phyloP scores from a whole-genome alignment of 306 rosid species.

The Vigna radiata region DNA sequence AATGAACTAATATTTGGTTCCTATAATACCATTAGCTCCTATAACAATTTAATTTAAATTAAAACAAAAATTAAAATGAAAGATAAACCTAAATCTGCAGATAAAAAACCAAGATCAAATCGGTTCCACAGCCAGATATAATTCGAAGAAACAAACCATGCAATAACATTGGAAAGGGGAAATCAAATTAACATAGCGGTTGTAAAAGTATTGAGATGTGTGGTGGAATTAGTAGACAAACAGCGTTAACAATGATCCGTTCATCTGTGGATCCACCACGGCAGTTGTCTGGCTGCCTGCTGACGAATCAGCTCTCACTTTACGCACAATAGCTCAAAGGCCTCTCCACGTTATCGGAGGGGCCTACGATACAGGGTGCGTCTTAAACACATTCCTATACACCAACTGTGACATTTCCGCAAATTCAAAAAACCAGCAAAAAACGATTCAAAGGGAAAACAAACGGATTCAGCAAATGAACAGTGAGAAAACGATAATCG shows the following conservation, averaged over 20 bases:
- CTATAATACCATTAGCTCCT: too few relatives aligned
- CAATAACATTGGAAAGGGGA: not conserved
- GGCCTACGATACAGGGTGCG: constrained; percentile 49
- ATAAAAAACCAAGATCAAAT: not conserved
- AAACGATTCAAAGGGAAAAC: not conserved
- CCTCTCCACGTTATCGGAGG: constrained; percentile 36
- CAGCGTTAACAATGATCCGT: constrained; percentile 19
- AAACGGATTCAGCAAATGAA: too few relatives aligned
- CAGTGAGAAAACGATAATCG: too few relatives aligned
- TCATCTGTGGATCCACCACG: constrained; percentile 58
- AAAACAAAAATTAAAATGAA: too few relatives aligned
- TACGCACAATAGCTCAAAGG: constrained; percentile 47
- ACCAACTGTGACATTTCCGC: not conserved
- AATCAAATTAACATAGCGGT: not conserved
- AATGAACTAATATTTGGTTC: too few relatives aligned
- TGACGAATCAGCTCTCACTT: constrained; percentile 49
- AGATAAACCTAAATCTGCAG: not conserved
- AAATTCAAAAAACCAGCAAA: not conserved
- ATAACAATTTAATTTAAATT: too few relatives aligned
- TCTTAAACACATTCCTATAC: not conserved
- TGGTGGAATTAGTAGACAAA: constrained; percentile 53
- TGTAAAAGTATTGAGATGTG: constrained; percentile 11
- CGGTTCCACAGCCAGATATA: not conserved
- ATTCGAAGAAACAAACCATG: too few relatives aligned
- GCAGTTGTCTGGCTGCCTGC: constrained; percentile 66